These are phyloP conservation scores for Helianthus annuus DNA, from an alignment of 129 eudicot species.

Conservation along the genomic window DNA sequence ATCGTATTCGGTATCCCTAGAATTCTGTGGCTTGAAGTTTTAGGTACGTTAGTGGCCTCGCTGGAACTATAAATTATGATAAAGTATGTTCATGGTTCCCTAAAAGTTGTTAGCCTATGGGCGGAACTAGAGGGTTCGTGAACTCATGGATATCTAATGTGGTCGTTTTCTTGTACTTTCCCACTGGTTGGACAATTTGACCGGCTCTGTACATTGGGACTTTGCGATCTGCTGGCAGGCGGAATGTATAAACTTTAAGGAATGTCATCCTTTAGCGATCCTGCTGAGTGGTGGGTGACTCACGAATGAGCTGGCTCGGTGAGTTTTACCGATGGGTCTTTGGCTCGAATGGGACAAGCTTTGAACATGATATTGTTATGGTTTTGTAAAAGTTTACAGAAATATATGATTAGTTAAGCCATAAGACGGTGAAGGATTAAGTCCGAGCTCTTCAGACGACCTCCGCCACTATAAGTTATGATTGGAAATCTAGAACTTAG, in stretches of 20 bases:
- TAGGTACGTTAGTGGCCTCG: constrained; percentile 17
- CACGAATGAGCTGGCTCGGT: neutral
- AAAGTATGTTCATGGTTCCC: constrained; percentile 8
- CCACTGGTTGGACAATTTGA: no score
- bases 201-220: no score
- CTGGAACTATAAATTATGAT: neutral
- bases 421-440: no score
- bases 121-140: neutral
- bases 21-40: constrained; percentile 1
- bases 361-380: no score
- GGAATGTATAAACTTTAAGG: constrained; percentile 12
- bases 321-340: neutral
- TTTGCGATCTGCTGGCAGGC: neutral
- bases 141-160: no score
- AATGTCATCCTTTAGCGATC: neutral
- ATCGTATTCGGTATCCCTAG: neutral
- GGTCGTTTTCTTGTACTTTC: no score
- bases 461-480: no score
- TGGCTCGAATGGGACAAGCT: no score
- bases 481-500: no score
- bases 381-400: no score
- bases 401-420: no score
- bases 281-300: constrained; percentile 2
- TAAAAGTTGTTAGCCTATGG: constrained; percentile 4
- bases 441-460: no score